Percentiles rank a stretch among this genome's conserved stretches.
Evolutionary conservation across 2,329 filamentous ascomycete genomes (phyloP).

Genomic region (Cladophialophora immunda): DNA sequence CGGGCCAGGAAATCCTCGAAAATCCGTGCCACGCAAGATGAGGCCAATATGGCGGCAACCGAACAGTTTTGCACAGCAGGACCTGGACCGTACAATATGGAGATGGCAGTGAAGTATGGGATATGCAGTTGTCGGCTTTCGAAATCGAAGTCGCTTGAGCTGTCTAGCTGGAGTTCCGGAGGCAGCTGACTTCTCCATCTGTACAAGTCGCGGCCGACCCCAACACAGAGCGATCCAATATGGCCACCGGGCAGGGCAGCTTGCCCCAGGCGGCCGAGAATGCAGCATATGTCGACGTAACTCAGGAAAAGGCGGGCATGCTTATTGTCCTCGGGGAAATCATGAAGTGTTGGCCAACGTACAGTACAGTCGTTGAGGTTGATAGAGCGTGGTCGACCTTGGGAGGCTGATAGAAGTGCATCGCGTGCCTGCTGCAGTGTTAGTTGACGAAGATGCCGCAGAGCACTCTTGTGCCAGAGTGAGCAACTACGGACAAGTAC

Average conservation of each 20-base stretch:
- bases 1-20: conserved; percentile 12
- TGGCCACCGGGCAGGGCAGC: too few relatives aligned
- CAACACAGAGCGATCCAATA: too few relatives aligned
- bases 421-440: not conserved
- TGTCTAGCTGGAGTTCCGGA: not conserved
- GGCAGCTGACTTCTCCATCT: not conserved
- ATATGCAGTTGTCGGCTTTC: not conserved
- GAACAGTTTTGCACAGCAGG: not conserved
- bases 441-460: too few relatives aligned
- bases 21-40: not conserved
- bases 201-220: not conserved
- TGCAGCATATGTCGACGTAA: conserved; percentile 9
- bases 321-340: conserved; percentile 8
- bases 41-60: conserved; percentile 1
- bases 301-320: conserved; percentile 2
- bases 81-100: not conserved
- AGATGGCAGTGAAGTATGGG: not conserved
- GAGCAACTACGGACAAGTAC: not conserved
- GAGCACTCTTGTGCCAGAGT: too few relatives aligned
- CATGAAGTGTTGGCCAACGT: conserved; percentile 1
- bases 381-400: not conserved
- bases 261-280: not conserved
- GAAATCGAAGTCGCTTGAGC: not conserved
- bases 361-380: conserved; percentile 12
- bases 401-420: not conserved